Percentiles rank a stretch among this genome's conserved stretches.
These are phyloP conservation scores for Aegilops umbellulata DNA, from an alignment of 176 grass and related monocot genomes.

Conservation along the genomic window DNA sequence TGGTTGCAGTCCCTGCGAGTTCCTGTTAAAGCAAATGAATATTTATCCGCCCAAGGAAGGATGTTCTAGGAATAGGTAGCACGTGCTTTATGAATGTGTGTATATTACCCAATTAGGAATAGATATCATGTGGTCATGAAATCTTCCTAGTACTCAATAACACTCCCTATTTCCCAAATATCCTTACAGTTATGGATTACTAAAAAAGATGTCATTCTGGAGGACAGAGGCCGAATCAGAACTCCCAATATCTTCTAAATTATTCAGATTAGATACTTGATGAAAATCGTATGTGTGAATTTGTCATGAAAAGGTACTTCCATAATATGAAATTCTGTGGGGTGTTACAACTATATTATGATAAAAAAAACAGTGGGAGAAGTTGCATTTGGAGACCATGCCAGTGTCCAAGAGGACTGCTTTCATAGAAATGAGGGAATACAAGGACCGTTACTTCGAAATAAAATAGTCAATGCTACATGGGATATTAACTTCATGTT, in stretches of 20 bases:
- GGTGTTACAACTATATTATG: not conserved
- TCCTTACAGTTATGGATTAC: not conserved
- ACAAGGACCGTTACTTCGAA: not conserved
- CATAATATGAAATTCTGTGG: not conserved
- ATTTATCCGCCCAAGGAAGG: conserved; percentile 10
- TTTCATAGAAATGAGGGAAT: not conserved
- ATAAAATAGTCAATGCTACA: not conserved
- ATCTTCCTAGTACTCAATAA: not conserved
- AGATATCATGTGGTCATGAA: not conserved
- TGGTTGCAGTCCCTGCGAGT: conserved; percentile 65
- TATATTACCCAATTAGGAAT: not conserved
- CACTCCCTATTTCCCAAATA: not conserved
- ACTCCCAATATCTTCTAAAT: not conserved
- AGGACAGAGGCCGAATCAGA: not conserved
- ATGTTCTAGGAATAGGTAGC: not conserved
- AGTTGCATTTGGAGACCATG: not conserved
- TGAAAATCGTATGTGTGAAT: not conserved
- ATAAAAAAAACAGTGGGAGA: not conserved
- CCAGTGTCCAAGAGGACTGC: not conserved
- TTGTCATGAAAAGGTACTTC: not conserved
- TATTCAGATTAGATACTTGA: not conserved
- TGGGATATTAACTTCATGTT: not conserved
- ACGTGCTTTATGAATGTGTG: not conserved
- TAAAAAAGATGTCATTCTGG: not conserved
- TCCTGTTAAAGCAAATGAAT: conserved; percentile 45